Evolutionary conservation across 2,329 filamentous ascomycete species (phyloP).

Genomic region (Ceratocystiopsis minuta): DNA sequence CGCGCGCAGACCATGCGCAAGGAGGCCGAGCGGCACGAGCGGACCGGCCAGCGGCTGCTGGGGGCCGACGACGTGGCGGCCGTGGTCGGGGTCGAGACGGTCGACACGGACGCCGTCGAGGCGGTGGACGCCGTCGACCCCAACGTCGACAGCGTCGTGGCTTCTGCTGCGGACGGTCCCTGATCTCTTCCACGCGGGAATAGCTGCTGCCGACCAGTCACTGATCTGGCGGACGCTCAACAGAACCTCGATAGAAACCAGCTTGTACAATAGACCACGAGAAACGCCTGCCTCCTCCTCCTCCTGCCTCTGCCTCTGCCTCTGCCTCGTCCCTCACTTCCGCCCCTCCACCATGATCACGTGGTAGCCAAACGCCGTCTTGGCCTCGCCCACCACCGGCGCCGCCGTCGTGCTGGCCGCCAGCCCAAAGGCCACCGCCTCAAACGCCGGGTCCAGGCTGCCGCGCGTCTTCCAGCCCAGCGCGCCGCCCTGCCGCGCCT

Average conservation of each 20-base stretch:
- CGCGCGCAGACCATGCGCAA: not conserved
- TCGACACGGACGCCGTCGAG: too few relatives aligned
- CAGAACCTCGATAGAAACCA: too few relatives aligned
- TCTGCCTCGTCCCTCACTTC: conserved; percentile 27
- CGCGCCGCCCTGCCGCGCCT: conserved; percentile 51
- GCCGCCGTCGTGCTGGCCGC: conserved; percentile 45
- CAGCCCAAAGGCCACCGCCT: conserved; percentile 52
- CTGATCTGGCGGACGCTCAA: too few relatives aligned
- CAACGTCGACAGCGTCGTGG: not conserved
- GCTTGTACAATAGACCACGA: too few relatives aligned
- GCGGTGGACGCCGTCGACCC: not conserved
- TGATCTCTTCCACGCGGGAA: too few relatives aligned
- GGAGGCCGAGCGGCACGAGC: not conserved
- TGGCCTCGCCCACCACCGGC: conserved; percentile 51
- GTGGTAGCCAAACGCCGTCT: conserved; percentile 62
- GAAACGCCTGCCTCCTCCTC: too few relatives aligned
- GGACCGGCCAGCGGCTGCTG: not conserved
- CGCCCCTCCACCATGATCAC: conserved; percentile 57
- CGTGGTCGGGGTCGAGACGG: too few relatives aligned
- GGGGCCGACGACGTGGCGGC: too few relatives aligned
- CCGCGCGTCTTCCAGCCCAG: conserved; percentile 59
- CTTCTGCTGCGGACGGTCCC: not conserved
- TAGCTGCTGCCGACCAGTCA: too few relatives aligned
- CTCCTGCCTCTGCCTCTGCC: too few relatives aligned
- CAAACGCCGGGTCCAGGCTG: conserved; percentile 48